Percentiles rank a stretch among this genome's conserved stretches.
phyloP scores from a whole-genome alignment of 2,329 filamentous ascomycete species.

The Beauveria sp. region DNA sequence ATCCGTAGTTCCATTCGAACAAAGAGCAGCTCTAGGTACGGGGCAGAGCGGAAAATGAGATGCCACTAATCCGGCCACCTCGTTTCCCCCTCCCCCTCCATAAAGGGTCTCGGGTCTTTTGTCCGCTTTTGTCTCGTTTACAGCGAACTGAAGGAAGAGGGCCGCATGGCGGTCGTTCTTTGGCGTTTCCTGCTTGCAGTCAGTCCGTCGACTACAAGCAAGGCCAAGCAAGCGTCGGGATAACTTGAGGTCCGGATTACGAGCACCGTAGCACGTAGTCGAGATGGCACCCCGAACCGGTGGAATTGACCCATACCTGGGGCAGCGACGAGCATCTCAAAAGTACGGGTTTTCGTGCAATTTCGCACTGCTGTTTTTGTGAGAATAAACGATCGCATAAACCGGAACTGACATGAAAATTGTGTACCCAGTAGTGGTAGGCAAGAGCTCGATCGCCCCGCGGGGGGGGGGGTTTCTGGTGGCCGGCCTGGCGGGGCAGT shows the following conservation, averaged over 20 bases:
- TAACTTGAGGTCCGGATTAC: constrained; percentile 4
- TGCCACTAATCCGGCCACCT: background rate
- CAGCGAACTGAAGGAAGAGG: background rate
- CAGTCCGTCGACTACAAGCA: background rate
- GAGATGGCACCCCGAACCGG: too few species aligned
- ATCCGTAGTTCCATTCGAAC: background rate
- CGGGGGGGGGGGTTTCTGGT: background rate
- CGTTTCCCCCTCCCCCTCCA: background rate
- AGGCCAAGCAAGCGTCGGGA: background rate
- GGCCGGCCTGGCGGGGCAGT: background rate
- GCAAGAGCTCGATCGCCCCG: background rate
- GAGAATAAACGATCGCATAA: constrained; percentile 1
- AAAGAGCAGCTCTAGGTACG: too few species aligned
- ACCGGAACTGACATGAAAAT: background rate
- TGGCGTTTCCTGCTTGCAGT: background rate
- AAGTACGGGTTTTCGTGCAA: background rate
- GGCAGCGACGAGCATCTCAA: too few species aligned
- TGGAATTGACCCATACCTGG: background rate
- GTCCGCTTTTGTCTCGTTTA: constrained; percentile 1
- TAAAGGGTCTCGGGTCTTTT: background rate
- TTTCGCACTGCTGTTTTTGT: background rate
- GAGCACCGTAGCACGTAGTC: background rate
- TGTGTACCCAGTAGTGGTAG: too few species aligned
- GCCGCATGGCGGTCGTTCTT: background rate
- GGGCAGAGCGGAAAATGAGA: background rate